These are phyloP conservation scores for Curvularia sp. DNA, from an alignment of 2,329 filamentous ascomycete genomes.

Conservation along the genomic window DNA sequence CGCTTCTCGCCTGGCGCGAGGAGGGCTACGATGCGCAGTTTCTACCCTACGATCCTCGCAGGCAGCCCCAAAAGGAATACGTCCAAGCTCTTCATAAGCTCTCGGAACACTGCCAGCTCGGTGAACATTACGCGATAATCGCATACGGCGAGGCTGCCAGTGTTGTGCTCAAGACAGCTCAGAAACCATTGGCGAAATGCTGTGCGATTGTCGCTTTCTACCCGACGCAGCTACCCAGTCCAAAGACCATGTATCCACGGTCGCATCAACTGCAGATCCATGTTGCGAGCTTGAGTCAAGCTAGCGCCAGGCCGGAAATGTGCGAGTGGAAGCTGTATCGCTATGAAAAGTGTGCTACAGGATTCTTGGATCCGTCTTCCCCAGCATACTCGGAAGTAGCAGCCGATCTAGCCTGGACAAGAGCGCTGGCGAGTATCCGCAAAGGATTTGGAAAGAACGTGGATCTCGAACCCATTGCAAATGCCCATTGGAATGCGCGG, in stretches of 20 bases:
- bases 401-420: conserved; percentile 53
- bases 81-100: conserved; percentile 44
- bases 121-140: conserved; percentile 46
- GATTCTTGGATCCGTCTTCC: conserved; percentile 54
- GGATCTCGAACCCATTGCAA: conserved; percentile 44
- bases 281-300: conserved; percentile 49
- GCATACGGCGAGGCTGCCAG: conserved; percentile 54
- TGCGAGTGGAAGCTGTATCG: conserved; percentile 51
- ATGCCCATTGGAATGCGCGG: conserved; percentile 46
- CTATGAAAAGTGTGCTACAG: conserved; percentile 48
- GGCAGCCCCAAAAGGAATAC: conserved; percentile 38
- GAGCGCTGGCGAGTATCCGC: conserved; percentile 49
- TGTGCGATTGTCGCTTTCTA: conserved; percentile 54
- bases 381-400: conserved; percentile 52
- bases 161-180: conserved; percentile 49
- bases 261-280: conserved; percentile 51
- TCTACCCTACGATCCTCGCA: conserved; percentile 41
- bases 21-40: conserved; percentile 54
- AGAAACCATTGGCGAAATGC: conserved; percentile 52
- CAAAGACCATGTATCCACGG: conserved; percentile 49
- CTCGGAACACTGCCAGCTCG: conserved; percentile 49
- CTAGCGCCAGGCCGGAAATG: conserved; percentile 37
- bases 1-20: conserved; percentile 50
- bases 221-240: conserved; percentile 47
- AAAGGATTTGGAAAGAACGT: conserved; percentile 48